Evolutionary conservation across 768 basidiomycete genomes (phyloP), one percentile per base, ranked within the genome.

Genomic region (Macrolepiota albuminosa): DNA sequence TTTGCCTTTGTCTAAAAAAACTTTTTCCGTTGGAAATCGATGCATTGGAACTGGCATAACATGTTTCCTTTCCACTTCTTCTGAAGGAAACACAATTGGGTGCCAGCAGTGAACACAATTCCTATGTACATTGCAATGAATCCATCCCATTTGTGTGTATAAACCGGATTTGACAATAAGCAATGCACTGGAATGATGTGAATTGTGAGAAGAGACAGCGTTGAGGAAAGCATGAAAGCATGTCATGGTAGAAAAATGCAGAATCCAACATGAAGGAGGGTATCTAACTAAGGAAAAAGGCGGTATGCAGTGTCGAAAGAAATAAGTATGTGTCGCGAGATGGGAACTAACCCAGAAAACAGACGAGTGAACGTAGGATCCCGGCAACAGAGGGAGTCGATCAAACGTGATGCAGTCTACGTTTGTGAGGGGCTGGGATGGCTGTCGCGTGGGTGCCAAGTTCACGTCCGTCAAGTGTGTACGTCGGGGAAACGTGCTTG

Each of bases 401-500:
- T n/a, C 21, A 51, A 11, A 54, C 39, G 34, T 49, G 56, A 31
- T 57, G 56, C 3, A 47, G 37, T 56, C 63, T 61, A 29, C 60
- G 40, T 54, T 58, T 64, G 39, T 61, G 63, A 13, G 49, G 33
- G 16, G 46, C 24, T 5, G 51, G 39, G 21, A 48, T 54, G 9
- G 36, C 7, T 3, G 52, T 40, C 14, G 31, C 16, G 6, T 14
- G 40, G 37, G 48, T 10, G 24, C 18, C 40, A 4, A 59, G 33
- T 14, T 21, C 50, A 11, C 60, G 54, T 29, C 77, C 74, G 31
- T 74, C 79, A 58, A 88, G 74, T 5, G 86, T 88, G 66, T 78
- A 72, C 9, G 88, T 89, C 13, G 88, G 87, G 6, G 79, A 76
- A 39, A 89, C 85, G 64, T 81, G 78, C 59, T 68, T 52, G 69